A percentile compares a stretch with the other conserved stretches of the same genome.
phyloP scores from a whole-genome alignment of 139 green algal genomes.

The Axilococcus clingmanii region DNA sequence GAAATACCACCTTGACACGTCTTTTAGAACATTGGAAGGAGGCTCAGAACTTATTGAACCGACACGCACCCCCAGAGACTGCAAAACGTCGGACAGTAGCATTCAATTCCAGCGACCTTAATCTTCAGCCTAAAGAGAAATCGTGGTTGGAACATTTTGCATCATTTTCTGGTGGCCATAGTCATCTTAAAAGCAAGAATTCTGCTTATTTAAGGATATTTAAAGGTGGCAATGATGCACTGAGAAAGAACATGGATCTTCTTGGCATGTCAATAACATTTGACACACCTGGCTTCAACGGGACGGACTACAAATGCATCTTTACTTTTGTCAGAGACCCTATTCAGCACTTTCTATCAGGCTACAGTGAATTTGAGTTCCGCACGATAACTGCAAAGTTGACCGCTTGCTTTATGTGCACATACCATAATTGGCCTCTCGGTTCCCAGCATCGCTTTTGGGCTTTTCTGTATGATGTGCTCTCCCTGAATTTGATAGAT shows the following conservation, averaged over 20 bases:
- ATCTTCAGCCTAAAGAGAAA: no score
- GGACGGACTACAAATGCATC: background rate
- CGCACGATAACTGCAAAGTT: background rate
- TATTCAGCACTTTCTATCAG: background rate
- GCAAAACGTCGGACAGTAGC: no score
- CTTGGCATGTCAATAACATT: background rate
- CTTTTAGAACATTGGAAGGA: no score
- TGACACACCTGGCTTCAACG: background rate
- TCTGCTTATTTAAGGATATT: background rate
- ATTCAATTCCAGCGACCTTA: no score
- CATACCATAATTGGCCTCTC: background rate
- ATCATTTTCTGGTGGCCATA: no score
- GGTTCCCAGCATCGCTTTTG: background rate
- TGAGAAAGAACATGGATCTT: background rate
- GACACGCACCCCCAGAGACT: no score
- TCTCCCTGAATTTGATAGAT: background rate
- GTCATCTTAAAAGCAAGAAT: no score
- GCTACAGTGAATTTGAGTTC: background rate
- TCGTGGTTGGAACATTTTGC: no score
- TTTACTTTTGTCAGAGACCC: background rate
- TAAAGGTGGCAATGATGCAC: constrained; percentile 1
- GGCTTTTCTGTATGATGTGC: background rate
- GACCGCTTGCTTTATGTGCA: background rate
- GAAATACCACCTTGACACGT: no score
- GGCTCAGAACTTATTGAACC: no score